Conservation (phyloP, 2,329 filamentous ascomycete genomes). For the Colletotrichum sp. region DNA sequence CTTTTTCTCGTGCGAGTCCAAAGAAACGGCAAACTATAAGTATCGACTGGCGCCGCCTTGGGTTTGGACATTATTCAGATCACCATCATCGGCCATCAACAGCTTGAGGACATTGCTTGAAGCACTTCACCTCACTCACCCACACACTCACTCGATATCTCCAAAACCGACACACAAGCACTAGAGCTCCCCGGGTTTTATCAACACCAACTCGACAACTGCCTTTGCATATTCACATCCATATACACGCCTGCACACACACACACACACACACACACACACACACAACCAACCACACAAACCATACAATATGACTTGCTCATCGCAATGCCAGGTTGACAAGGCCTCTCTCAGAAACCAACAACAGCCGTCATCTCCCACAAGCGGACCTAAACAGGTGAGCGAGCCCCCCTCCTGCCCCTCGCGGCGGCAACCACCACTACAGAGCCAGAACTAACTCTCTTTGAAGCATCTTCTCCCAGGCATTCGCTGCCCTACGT, state of each 20-base stretch:
- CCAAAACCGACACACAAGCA: neutral
- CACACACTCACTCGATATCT: neutral
- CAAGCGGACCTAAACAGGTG: slow-evolving; percentile 15
- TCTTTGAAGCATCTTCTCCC: slow-evolving; percentile 41
- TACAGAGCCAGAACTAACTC: neutral
- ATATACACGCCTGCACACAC: neutral
- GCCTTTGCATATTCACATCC: neutral
- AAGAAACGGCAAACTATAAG: slow-evolving; percentile 19
- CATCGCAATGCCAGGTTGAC: slow-evolving; percentile 7
- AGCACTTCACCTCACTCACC: neutral
- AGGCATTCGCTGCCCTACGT: slow-evolving; percentile 58
- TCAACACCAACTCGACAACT: neutral
- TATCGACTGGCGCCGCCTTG: slow-evolving; percentile 11
- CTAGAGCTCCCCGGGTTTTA: neutral
- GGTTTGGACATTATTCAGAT: slow-evolving; percentile 1
- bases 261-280: neutral
- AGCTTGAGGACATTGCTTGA: neutral
- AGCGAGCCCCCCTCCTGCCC: neutral
- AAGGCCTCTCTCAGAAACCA: slow-evolving; percentile 8
- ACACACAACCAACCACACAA: neutral
- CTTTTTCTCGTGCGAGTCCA: slow-evolving; percentile 6
- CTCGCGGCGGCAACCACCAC: neutral
- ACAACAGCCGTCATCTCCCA: slow-evolving; percentile 14
- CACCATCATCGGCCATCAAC: slow-evolving; percentile 5
- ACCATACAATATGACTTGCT: slow-evolving; percentile 13